A percentile compares a stretch with the other conserved stretches of the same genome.
Conservation (phyloP, 805 yeast genomes). For the Candida glaebosa region DNA sequence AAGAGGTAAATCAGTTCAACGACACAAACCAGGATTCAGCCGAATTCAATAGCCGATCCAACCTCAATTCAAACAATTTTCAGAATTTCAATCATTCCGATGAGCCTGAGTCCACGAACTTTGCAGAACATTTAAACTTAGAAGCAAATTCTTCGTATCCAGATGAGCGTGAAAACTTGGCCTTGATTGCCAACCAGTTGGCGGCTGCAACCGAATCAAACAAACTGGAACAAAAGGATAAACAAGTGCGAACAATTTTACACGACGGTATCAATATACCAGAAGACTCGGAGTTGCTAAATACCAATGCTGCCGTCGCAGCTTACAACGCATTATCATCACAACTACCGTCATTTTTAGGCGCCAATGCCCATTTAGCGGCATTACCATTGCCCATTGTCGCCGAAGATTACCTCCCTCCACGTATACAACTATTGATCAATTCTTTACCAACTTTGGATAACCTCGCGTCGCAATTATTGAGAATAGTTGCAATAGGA, state of each 20-base stretch:
- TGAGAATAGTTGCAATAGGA: slow-evolving; percentile 67
- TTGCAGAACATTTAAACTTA: not conserved
- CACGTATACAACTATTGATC: slow-evolving; percentile 60
- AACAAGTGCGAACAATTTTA: slow-evolving; percentile 12
- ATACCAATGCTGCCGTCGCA: slow-evolving; percentile 37
- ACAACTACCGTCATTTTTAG: slow-evolving; percentile 34
- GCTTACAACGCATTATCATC: slow-evolving; percentile 41
- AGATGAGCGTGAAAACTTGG: slow-evolving; percentile 23
- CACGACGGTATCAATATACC: slow-evolving; percentile 28
- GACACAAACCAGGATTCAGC: not conserved
- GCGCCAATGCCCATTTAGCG: slow-evolving; percentile 49
- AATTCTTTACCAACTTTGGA: slow-evolving; percentile 76
- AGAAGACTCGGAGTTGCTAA: slow-evolving; percentile 39
- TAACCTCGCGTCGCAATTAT: slow-evolving; percentile 75
- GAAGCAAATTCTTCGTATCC: not conserved
- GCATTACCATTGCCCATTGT: slow-evolving; percentile 58
- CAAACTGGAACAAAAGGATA: slow-evolving; percentile 4
- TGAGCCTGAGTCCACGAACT: not conserved
- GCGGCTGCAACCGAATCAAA: slow-evolving; percentile 27
- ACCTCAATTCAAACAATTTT: not conserved
- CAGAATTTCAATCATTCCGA: not conserved
- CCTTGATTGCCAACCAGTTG: slow-evolving; percentile 30
- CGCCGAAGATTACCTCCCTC: slow-evolving; percentile 54
- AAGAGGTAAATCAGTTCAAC: not conserved
- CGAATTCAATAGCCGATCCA: not conserved